Evolutionary conservation across 768 basidiomycete species (phyloP).

Genomic region (Rhizopogon vulgaris): DNA sequence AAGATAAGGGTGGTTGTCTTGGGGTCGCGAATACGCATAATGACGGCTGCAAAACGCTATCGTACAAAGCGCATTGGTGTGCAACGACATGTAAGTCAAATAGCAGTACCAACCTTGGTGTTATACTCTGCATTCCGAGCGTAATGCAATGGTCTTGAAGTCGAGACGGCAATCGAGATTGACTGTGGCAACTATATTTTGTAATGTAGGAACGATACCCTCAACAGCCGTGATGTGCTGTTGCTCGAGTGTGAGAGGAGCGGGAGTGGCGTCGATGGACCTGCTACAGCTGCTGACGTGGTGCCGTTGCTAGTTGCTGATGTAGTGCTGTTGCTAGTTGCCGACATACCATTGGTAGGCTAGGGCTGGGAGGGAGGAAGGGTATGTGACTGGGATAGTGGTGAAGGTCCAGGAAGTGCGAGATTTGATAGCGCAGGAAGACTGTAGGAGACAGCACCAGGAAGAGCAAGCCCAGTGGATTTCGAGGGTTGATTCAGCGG

Average conservation of each 20-base stretch:
- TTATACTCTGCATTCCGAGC: constrained; percentile 99
- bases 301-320: constrained; percentile 25
- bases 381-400: constrained; percentile 40
- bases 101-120: constrained; percentile 85
- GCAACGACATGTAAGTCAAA: constrained; percentile 30
- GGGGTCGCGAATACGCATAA: too few species aligned
- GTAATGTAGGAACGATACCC: constrained; percentile 95
- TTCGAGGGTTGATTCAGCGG: too few species aligned
- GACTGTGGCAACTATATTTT: constrained; percentile 99
- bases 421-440: constrained; percentile 35
- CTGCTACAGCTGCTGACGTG: constrained; percentile 41
- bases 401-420: constrained; percentile 51
- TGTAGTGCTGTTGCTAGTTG: constrained; percentile 25
- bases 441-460: constrained; percentile 40
- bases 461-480: constrained; percentile 19
- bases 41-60: constrained; percentile 43
- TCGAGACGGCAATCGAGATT: constrained; percentile 96
- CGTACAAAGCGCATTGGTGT: constrained; percentile 59
- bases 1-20: too few species aligned
- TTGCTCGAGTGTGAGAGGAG: constrained; percentile 77
- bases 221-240: constrained; percentile 96
- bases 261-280: constrained; percentile 60
- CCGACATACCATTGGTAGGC: constrained; percentile 24
- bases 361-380: constrained; percentile 22
- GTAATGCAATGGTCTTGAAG: constrained; percentile 96